Evolutionary conservation across 2,329 filamentous ascomycete species (phyloP).

Genomic region (Aspergillus ochraceus): DNA sequence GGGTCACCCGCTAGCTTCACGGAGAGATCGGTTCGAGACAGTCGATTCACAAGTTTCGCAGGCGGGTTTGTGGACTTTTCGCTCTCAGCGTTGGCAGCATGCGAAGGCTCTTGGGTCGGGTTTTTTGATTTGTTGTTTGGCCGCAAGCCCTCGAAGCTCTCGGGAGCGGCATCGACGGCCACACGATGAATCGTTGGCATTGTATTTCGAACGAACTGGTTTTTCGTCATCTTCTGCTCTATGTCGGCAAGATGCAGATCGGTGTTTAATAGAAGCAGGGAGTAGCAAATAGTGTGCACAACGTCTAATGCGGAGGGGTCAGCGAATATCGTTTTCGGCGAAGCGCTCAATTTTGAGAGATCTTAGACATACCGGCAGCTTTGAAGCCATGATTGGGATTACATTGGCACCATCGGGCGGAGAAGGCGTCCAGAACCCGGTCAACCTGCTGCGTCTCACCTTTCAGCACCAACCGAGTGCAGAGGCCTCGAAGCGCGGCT

Average conservation of each 20-base stretch:
- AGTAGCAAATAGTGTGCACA: constrained; percentile 96
- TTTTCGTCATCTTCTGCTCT: constrained; percentile 91
- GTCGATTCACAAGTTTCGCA: constrained; percentile 25
- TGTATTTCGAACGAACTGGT: constrained; percentile 94
- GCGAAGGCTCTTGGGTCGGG: constrained; percentile 44
- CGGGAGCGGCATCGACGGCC: constrained; percentile 69
- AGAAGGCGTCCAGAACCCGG: constrained; percentile 85
- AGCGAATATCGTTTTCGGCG: neutral
- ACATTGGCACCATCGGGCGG: constrained; percentile 87
- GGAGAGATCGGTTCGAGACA: constrained; percentile 29
- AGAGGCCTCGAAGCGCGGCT: constrained; percentile 74
- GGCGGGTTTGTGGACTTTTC: constrained; percentile 19
- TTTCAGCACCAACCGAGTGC: constrained; percentile 75
- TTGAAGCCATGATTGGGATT: constrained; percentile 94
- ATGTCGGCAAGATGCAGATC: constrained; percentile 95
- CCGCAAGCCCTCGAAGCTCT: constrained; percentile 59
- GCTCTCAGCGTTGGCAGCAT: constrained; percentile 14
- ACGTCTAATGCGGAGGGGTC: constrained; percentile 64
- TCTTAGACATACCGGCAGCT: constrained; percentile 63
- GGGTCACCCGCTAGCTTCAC: constrained; percentile 31
- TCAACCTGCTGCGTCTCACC: constrained; percentile 97
- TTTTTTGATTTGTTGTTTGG: constrained; percentile 26
- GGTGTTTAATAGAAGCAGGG: constrained; percentile 90
- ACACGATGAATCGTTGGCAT: constrained; percentile 83
- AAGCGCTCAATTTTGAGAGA: neutral